These are phyloP conservation scores for Paramecium sonneborni DNA, from an alignment of 73 alveolate species.

Conservation along the genomic window DNA sequence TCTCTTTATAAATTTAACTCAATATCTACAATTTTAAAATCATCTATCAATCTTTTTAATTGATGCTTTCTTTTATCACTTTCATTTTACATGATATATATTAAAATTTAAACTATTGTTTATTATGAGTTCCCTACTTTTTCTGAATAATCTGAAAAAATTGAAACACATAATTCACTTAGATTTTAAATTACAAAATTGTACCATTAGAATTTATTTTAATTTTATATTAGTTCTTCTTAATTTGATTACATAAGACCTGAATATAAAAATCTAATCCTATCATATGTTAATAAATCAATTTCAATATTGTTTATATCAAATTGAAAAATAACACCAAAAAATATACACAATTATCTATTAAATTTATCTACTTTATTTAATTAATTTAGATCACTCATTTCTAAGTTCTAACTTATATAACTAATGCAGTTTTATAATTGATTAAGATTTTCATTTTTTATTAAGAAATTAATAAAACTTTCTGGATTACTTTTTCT, in stretches of 20 bases:
- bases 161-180: not conserved
- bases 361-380: not conserved
- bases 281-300: not conserved
- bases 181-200: not conserved
- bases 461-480: not conserved
- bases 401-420: not conserved
- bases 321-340: not conserved
- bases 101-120: not conserved
- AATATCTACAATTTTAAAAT: not conserved
- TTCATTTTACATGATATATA: not conserved
- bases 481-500: not conserved
- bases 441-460: not conserved
- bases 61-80: constrained; percentile 2
- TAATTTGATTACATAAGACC: not conserved
- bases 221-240: not conserved
- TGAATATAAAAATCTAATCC: not conserved
- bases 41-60: not conserved
- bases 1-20: not conserved
- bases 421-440: not conserved
- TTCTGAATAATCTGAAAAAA: not conserved
- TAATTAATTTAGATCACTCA: not conserved
- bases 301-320: not conserved
- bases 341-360: not conserved
- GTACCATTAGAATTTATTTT: not conserved
- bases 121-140: not conserved